These are phyloP conservation scores for Colletotrichum agaves DNA, from an alignment of 2,329 filamentous ascomycete genomes.

Conservation along the genomic window DNA sequence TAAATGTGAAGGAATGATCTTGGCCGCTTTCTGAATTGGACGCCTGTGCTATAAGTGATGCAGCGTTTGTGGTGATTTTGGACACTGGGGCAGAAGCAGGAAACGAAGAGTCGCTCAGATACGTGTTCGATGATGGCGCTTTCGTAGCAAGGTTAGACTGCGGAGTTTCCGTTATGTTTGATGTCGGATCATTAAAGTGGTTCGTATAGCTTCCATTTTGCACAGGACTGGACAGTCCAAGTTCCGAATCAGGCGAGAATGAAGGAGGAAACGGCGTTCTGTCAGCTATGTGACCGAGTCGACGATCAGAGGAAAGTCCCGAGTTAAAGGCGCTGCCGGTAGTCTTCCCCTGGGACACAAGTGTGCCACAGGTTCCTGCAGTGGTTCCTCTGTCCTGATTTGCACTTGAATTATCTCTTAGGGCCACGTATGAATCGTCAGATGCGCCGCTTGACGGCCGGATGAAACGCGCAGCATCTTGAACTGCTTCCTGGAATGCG, in stretches of 20 bases:
- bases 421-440: no score
- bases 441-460: conserved; percentile 16
- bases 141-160: not conserved
- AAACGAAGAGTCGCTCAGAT: not conserved
- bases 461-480: conserved; percentile 18
- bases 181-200: not conserved
- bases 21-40: conserved; percentile 13
- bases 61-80: conserved; percentile 3
- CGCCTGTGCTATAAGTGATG: conserved; percentile 18
- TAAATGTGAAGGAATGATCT: conserved; percentile 12
- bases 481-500: conserved; percentile 18
- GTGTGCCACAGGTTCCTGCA: conserved; percentile 1
- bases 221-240: not conserved
- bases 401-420: not conserved
- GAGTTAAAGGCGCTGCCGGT: not conserved
- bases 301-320: not conserved
- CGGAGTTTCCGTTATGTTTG: not conserved
- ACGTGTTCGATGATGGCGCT: not conserved
- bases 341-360: not conserved
- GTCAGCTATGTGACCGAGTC: not conserved
- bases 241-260: conserved; percentile 9
- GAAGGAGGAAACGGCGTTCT: conserved; percentile 5
- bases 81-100: conserved; percentile 6
- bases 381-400: not conserved
- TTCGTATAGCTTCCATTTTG: not conserved